Base-by-base conservation (phyloP, 345 rosid genomes). In the Rhodamnia rubescens region DNA sequence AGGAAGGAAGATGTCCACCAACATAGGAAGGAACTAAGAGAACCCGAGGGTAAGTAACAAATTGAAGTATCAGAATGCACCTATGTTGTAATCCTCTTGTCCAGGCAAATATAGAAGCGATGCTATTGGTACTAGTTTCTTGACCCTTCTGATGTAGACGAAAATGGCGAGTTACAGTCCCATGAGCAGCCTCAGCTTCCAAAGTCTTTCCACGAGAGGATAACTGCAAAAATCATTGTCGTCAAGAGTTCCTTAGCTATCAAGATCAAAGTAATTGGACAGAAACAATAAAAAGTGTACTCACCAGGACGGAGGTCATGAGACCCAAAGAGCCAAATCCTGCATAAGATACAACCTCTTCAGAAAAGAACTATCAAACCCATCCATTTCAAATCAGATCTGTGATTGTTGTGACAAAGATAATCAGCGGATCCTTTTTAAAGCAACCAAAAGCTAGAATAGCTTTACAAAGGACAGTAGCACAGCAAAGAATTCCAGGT, bases 181-280 rank as follows among this genome's bases (percentile, higher is more conserved):
- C 99, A 90, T 95, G 99, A 91, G 99, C 99, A 50, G 98, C 98
- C 87, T 97, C 99, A 86, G 99, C 95, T 91, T 97, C 99, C 26
- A 95, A 87, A 75, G 98, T 97, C 90, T 92, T 97, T 83, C 98
- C 99, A 89, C 95, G 98, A 58, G 99, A 92, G 14, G 99, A 96
- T 83, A 97, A 89, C 99, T 95, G 91, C 87, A 86, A 32, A 89
- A 52, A 51, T 15, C 52, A 42, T 53, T 82, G 42, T 53, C 61
- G 53, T 82, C 47, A 53, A 54, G 47, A 53, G 57, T 29, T 54
- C 56, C 61, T 12, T 36, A 29, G 26, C 26, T 53, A 42, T 20
- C 58, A 42, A 53, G 12, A 53, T 53, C 56, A 82, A 29, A 50
- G 27, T 49, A 57, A 44, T 55, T 50, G 22, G 44, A 51, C 12